phyloP scores from a whole-genome alignment of 192 early-diverging fungal genomes.

The Rhizophlyctis rosea region DNA sequence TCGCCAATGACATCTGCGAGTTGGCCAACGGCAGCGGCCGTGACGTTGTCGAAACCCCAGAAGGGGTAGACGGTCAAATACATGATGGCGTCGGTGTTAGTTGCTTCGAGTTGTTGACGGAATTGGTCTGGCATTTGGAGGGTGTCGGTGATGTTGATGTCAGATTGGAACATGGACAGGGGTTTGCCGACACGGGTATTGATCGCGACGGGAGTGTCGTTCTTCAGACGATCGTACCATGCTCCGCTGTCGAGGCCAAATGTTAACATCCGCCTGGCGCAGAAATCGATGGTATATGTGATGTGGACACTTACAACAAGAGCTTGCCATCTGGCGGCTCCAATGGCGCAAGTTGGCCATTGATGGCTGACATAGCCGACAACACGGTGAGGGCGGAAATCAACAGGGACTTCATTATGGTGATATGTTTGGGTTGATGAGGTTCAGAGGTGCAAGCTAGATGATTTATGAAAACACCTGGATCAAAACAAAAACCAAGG shows the following conservation, averaged over 20 bases:
- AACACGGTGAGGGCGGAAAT: not conserved
- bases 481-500: no score
- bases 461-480: no score
- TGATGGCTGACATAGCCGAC: no score
- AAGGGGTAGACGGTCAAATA: slow-evolving; percentile 42
- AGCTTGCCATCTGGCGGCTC: not conserved
- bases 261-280: not conserved
- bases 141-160: slow-evolving; percentile 31
- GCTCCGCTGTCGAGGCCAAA: slow-evolving; percentile 11
- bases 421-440: not conserved
- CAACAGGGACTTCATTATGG: not conserved
- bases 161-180: slow-evolving; percentile 25
- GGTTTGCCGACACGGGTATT: slow-evolving; percentile 24
- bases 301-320: not conserved
- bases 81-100: slow-evolving; percentile 34
- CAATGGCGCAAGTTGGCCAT: no score
- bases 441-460: no score
- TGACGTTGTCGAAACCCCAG: slow-evolving; percentile 26
- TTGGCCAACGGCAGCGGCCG: slow-evolving; percentile 17
- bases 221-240: slow-evolving; percentile 20
- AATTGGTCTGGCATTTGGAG: slow-evolving; percentile 15
- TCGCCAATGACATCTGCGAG: not conserved
- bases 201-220: slow-evolving; percentile 13
- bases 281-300: not conserved
- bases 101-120: slow-evolving; percentile 27